Percentiles rank a stretch among this genome's conserved stretches.
Conservation (phyloP, 177 flowering plant species). For the Telopea speciosissima region DNA sequence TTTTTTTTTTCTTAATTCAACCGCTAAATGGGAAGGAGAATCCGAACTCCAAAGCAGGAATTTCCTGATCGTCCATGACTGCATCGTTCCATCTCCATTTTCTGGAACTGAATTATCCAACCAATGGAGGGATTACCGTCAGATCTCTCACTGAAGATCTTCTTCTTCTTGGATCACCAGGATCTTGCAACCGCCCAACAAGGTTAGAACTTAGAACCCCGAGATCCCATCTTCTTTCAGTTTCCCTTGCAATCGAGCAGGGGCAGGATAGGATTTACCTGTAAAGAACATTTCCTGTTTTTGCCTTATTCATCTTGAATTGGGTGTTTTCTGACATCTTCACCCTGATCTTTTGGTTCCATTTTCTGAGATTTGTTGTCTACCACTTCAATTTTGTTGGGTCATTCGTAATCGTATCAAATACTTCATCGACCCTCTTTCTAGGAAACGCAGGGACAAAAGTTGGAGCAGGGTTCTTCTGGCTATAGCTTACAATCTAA, state of each 20-base stretch:
- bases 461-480: no score
- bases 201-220: conserved; percentile 27
- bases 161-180: conserved; percentile 54
- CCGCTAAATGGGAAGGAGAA: no score
- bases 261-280: no score
- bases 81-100: no score
- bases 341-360: neutral
- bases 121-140: conserved; percentile 56
- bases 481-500: neutral
- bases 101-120: conserved; percentile 4
- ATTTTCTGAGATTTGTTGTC: neutral
- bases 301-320: conserved; percentile 6
- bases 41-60: no score
- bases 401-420: neutral
- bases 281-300: no score
- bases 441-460: no score
- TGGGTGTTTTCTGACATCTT: neutral
- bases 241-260: neutral
- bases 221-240: neutral
- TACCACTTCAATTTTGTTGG: neutral
- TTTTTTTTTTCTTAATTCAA: no score
- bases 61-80: no score
- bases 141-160: conserved; percentile 48
- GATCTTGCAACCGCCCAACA: conserved; percentile 55
- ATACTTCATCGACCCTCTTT: neutral